These are phyloP conservation scores for Phytopythium cucurbitacearum DNA, from an alignment of 352 stramenopile species.

Conservation along the genomic window DNA sequence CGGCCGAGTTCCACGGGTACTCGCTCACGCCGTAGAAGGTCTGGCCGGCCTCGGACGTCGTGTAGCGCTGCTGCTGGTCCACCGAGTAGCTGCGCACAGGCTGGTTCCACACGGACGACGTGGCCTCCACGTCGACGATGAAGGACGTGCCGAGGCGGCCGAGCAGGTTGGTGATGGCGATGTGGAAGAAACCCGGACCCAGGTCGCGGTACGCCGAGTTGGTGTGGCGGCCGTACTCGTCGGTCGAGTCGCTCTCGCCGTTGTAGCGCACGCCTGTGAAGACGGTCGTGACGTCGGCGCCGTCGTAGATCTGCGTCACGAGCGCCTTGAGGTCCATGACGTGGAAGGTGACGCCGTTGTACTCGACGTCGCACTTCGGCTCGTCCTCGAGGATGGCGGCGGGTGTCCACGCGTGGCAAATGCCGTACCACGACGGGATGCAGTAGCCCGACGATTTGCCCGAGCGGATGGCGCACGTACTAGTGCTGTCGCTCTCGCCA, in stretches of 20 bases:
- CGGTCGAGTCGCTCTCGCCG: constrained; percentile 12
- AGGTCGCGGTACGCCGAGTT: constrained; percentile 19
- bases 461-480: constrained; percentile 16
- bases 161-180: constrained; percentile 25
- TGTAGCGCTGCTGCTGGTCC: constrained; percentile 10
- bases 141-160: constrained; percentile 16
- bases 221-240: constrained; percentile 19
- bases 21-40: constrained; percentile 12
- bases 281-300: constrained; percentile 12
- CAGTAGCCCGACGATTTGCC: constrained; percentile 10
- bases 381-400: constrained; percentile 26
- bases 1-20: constrained; percentile 26
- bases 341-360: constrained; percentile 24
- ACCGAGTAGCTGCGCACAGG: constrained; percentile 18
- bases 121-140: constrained; percentile 19
- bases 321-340: constrained; percentile 27
- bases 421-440: constrained; percentile 25
- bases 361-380: constrained; percentile 19
- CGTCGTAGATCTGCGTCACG: constrained; percentile 19
- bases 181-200: constrained; percentile 22
- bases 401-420: constrained; percentile 28
- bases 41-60: constrained; percentile 8
- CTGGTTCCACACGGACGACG: constrained; percentile 28
- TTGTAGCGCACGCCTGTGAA: constrained; percentile 24
- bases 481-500: constrained; percentile 3